Evolutionary conservation across 1,139 yeast genomes (phyloP), one percentile per base, ranked within the genome.

Genomic region (Geotrichum siamense): DNA sequence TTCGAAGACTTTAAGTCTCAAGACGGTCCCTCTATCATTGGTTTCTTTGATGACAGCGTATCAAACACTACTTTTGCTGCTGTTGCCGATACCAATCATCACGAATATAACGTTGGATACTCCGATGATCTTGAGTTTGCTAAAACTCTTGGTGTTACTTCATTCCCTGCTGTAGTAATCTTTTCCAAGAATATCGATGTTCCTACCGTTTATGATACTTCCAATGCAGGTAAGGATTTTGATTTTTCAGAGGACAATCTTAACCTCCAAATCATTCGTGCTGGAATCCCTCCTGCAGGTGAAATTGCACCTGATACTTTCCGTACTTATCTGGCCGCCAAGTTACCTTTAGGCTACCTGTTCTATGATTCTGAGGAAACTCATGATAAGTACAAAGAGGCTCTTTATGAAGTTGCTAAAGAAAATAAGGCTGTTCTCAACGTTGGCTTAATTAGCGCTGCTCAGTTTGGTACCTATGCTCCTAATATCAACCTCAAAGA

Each of bases 371-470:
- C 73, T 41, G 75, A 72, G 39, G 89, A 79, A 54, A 81, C 85
- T 68, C 78, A 81, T 63, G 76, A 68, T 35, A 71, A 70, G 26
- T 73, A 76, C 53, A 68, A 69, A 45, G 70, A 72, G 36, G 62
- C 68, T 41, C 73, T 89, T 61, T 67, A 61, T 52, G 74, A 77
- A 48, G 68, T 84, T 60, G 94, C 89, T 55, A 79, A 80, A 67
- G 69, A 76, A 61, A 70, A 74, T 69, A 78, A 89, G 72, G 96
- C 96, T 55, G 74, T 76, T 63, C 65, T 89, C 55, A 84, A 83
- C 71, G 80, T 93, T 64, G 97, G 84, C 55, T 89, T 87, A 62
- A 74, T 91, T 59, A 93, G 91, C 61, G 94, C 96, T 48, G 62
- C 70, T 48, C 70, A 71, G 60, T 93, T 69, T 61, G 97, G 96